Percentiles rank a stretch among this genome's conserved stretches.
These are phyloP conservation scores for Microcyclospora tardicrescens DNA, from an alignment of 2,329 filamentous ascomycete species.

Conservation along the genomic window DNA sequence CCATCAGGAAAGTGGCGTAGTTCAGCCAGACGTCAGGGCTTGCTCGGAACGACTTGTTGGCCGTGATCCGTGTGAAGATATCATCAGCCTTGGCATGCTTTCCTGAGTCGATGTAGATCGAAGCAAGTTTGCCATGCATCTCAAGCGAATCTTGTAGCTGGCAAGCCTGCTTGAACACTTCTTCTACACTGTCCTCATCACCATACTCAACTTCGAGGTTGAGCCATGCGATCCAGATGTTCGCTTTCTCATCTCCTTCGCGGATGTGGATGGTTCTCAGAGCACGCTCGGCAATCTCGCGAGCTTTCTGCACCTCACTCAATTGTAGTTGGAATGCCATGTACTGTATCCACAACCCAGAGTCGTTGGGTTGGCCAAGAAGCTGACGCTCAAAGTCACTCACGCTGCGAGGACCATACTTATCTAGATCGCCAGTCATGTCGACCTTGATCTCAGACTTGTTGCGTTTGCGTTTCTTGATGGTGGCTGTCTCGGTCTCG, in stretches of 20 bases:
- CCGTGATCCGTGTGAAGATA: constrained; percentile 73
- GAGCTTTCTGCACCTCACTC: constrained; percentile 75
- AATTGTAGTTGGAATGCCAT: constrained; percentile 98
- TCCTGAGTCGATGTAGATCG: constrained; percentile 86
- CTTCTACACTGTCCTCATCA: constrained; percentile 66
- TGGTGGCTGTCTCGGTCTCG: constrained; percentile 37
- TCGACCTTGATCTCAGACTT: constrained; percentile 75
- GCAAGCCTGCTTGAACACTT: constrained; percentile 81
- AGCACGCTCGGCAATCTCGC: constrained; percentile 80
- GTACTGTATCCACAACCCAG: constrained; percentile 85
- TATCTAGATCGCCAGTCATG: constrained; percentile 81
- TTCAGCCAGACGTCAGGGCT: constrained; percentile 79
- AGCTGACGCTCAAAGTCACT: constrained; percentile 90
- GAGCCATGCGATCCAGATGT: constrained; percentile 87
- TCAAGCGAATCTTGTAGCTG: constrained; percentile 88
- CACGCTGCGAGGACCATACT: constrained; percentile 73
- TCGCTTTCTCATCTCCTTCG: constrained; percentile 84
- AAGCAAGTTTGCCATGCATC: constrained; percentile 76
- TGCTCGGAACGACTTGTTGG: constrained; percentile 69
- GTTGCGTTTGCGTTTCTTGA: constrained; percentile 50
- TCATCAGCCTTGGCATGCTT: constrained; percentile 78
- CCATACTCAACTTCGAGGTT: constrained; percentile 83
- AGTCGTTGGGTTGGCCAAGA: constrained; percentile 85
- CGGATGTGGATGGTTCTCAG: constrained; percentile 82
- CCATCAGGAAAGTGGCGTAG: constrained; percentile 86